Conservation (phyloP, 495 filamentous ascomycete species). For the Penicillium diatomitis region DNA sequence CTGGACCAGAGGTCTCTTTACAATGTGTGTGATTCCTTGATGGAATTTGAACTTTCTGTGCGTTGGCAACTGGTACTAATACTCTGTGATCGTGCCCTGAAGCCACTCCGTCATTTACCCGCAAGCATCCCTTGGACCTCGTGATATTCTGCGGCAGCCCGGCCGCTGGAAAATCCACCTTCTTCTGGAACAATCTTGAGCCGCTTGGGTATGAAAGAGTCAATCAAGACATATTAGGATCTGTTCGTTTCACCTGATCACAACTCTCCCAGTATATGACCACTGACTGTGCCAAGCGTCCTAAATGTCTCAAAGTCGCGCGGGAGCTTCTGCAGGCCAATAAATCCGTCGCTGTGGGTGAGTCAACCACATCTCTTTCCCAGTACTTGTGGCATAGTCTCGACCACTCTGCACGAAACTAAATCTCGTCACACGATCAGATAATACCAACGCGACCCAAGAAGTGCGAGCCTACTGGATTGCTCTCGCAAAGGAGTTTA, state of each 20-base stretch:
- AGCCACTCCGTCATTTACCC: conserved; percentile 39
- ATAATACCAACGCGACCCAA: conserved; percentile 84
- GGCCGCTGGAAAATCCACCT: conserved; percentile 83
- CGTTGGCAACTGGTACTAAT: too few species aligned
- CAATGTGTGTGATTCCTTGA: too few species aligned
- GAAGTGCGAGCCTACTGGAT: conserved; percentile 71
- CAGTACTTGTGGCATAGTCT: background rate
- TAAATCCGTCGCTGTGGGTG: conserved; percentile 67
- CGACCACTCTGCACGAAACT: too few species aligned
- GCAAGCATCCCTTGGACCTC: conserved; percentile 59
- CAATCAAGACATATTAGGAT: conserved; percentile 88
- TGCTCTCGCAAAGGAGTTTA: conserved; percentile 56
- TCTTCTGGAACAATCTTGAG: conserved; percentile 71
- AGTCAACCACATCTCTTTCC: conserved; percentile 18
- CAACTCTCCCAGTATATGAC: background rate
- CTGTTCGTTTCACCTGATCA: conserved; percentile 34
- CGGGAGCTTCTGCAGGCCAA: conserved; percentile 51
- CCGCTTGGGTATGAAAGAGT: conserved; percentile 75
- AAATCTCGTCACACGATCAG: conserved; percentile 29
- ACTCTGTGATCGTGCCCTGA: background rate
- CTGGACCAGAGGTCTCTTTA: conserved; percentile 7
- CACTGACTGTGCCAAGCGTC: conserved; percentile 39
- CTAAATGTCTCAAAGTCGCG: conserved; percentile 79
- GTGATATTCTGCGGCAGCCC: conserved; percentile 83
- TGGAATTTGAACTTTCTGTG: too few species aligned